Base-by-base conservation (phyloP, 768 basidiomycete species). In the Strobilomyces echinocephalus region DNA sequence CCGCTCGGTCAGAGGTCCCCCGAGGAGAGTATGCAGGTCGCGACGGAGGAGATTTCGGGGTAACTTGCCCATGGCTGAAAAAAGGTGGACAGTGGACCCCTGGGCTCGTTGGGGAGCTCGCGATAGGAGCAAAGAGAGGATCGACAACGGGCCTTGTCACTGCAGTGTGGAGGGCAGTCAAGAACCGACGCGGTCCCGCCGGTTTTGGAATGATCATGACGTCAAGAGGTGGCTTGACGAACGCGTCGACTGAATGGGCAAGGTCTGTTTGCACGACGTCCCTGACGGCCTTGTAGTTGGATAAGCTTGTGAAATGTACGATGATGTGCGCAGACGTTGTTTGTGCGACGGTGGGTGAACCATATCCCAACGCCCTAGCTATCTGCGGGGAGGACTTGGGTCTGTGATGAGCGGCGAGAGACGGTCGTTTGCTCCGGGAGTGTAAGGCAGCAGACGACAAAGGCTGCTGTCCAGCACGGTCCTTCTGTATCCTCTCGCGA, bases 141-240 rank as follows among this genome's bases (percentile, higher is more conserved):
- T 99, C 95, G 30, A 99, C 83, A 11, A 82, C 65, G 0, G 97
- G 95, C 59, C 85, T 89, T 9, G 82, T 88, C 46, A 91, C 79
- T 2, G 94, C 94, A 5, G 91, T 97, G 66, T 95, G 88, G 16
- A 99, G 75, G 24, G 94, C 88, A 20, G 94, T 95, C 60, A 99
- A 74, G 61, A 97, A 86, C 9, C 95, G 84, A 36, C 95, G 83
- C 8, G 97, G 97, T 5, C 97, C 95, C 16, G 90, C 95, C 10
- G 95, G 95, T 71, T 98, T 99, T 20, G 95, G 95, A 36, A 98
- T 87, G 60, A 99, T 91, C 80, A 98, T 90, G 28, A 99, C 83
- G 61, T 99, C 97, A 1, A 97, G 87, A 11, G 88, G 68, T 15
- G 77, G 74, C 21, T 73, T 65, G 63, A 74, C 54, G 11, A 79